phyloP scores from a whole-genome alignment of 805 yeast species.

The Schwanniomyces vanrijiae region DNA sequence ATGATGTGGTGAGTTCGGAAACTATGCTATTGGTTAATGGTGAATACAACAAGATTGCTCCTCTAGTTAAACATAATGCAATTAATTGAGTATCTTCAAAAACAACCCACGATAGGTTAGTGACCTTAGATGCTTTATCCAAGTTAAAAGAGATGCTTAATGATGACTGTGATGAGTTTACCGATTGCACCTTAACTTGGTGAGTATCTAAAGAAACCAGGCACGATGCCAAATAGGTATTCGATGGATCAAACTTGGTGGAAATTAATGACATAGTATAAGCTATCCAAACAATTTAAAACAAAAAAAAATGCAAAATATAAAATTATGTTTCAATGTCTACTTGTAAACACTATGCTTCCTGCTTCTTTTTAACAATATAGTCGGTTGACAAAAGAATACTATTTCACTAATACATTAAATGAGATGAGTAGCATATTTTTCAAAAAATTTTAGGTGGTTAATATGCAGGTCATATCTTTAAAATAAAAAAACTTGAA shows the following conservation, averaged over 20 bases:
- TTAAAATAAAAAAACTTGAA: no score
- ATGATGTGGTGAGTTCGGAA: slow-evolving; percentile 48
- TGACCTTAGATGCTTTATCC: slow-evolving; percentile 50
- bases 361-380: background rate
- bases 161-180: slow-evolving; percentile 39
- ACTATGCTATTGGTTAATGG: slow-evolving; percentile 62
- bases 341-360: background rate
- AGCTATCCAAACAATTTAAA: background rate
- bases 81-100: slow-evolving; percentile 45
- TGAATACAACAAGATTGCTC: slow-evolving; percentile 63
- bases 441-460: background rate
- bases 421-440: slow-evolving; percentile 2
- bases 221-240: slow-evolving; percentile 64
- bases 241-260: slow-evolving; percentile 60
- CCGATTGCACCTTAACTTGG: slow-evolving; percentile 62
- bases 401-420: background rate
- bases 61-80: slow-evolving; percentile 65
- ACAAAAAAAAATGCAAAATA: background rate
- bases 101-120: slow-evolving; percentile 55
- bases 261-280: slow-evolving; percentile 20
- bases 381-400: background rate
- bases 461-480: background rate
- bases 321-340: background rate
- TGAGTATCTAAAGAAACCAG: slow-evolving; percentile 70
- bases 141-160: slow-evolving; percentile 51